These are phyloP conservation scores for Bonia amplexicaulis DNA, from an alignment of 176 grass and related monocot genomes.

Conservation along the genomic window DNA sequence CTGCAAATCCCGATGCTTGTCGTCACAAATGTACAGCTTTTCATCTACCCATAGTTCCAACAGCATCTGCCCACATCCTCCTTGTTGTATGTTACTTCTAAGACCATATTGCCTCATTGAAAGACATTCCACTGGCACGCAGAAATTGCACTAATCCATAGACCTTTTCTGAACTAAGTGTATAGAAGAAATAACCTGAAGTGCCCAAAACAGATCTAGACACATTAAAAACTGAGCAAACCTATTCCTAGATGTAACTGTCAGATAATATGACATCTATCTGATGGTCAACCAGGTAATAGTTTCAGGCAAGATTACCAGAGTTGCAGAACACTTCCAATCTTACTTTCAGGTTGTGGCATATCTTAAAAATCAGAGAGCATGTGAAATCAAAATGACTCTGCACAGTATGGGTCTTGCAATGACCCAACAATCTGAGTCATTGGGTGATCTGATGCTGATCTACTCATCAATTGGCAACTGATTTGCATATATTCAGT, in stretches of 20 bases:
- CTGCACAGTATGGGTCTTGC: background rate
- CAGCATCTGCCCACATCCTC: conserved; percentile 2
- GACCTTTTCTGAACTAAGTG: background rate
- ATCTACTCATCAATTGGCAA: background rate
- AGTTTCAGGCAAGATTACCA: conserved; percentile 1
- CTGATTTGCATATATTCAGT: background rate
- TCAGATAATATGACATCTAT: background rate
- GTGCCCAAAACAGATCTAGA: background rate
- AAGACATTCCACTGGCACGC: background rate
- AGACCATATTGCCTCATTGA: background rate
- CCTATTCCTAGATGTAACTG: background rate
- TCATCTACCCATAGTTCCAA: conserved; percentile 17
- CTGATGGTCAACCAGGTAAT: background rate
- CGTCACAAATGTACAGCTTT: background rate
- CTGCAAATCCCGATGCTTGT: background rate
- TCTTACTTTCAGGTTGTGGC: conserved; percentile 3
- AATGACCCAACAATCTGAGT: background rate
- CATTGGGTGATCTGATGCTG: conserved; percentile 10
- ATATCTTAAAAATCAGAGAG: conserved; percentile 4
- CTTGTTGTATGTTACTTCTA: background rate
- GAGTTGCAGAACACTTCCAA: background rate
- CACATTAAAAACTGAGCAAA: background rate
- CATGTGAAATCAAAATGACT: conserved; percentile 19
- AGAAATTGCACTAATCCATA: background rate
- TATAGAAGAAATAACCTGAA: conserved; percentile 1